phyloP scores from a whole-genome alignment of 495 filamentous ascomycete species.

The Penicillium angulare region DNA sequence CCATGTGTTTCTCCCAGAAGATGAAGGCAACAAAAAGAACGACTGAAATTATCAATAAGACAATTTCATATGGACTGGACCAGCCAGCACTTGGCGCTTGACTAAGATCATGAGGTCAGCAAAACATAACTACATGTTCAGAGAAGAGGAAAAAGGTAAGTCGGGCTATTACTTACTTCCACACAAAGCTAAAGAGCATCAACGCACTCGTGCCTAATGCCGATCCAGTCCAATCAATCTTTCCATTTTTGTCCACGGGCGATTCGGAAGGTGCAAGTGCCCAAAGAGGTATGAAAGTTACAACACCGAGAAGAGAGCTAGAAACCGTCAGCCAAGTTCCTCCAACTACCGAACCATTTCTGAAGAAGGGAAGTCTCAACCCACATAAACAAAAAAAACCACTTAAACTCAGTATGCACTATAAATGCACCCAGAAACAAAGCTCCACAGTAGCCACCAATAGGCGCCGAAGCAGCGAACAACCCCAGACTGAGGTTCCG shows the following conservation, averaged over 20 bases:
- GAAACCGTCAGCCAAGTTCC: neutral
- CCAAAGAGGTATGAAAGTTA: constrained; percentile 29
- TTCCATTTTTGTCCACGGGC: constrained; percentile 37
- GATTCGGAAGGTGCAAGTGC: neutral
- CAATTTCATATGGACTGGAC: constrained; percentile 44
- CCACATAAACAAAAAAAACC: constrained; percentile 51
- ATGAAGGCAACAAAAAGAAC: constrained; percentile 39
- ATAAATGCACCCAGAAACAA: constrained; percentile 44
- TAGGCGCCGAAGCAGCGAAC: constrained; percentile 50
- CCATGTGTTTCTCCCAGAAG: constrained; percentile 45
- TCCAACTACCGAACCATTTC: neutral
- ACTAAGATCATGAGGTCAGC: no score
- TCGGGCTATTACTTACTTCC: constrained; percentile 42
- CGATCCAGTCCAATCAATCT: constrained; percentile 50
- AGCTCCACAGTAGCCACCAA: constrained; percentile 45
- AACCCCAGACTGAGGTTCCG: constrained; percentile 50
- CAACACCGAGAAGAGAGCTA: constrained; percentile 35
- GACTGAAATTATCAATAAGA: constrained; percentile 41
- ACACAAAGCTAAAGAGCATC: constrained; percentile 55
- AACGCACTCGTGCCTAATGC: constrained; percentile 42
- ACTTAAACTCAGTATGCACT: constrained; percentile 44
- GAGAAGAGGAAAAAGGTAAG: neutral
- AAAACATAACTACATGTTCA: no score
- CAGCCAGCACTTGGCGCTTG: constrained; percentile 53
- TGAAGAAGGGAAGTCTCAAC: constrained; percentile 2